Evolutionary conservation across 441 rosid species (phyloP).

Genomic region (Erodium moschatum): DNA sequence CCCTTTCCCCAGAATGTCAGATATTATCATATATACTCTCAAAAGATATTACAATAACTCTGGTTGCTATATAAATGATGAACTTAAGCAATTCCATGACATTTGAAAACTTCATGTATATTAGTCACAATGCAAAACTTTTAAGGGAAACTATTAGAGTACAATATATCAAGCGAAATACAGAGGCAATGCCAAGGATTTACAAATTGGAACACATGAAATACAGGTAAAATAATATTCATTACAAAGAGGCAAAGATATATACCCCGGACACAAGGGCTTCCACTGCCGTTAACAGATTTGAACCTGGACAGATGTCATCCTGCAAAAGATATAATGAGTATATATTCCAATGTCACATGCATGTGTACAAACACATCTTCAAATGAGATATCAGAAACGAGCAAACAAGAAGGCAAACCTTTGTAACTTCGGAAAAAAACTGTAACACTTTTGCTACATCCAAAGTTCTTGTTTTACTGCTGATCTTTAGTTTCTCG

Average conservation of each 20-base stretch:
- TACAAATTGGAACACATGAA: background rate
- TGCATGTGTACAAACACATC: constrained; percentile 15
- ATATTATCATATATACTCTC: background rate
- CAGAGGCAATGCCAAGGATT: background rate
- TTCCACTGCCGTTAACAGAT: constrained; percentile 85
- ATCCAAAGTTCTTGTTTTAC: constrained; percentile 83
- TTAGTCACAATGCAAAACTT: background rate
- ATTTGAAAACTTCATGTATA: background rate
- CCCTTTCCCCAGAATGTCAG: too few species aligned
- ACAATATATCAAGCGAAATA: background rate
- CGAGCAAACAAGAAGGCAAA: constrained; percentile 28
- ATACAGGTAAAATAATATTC: constrained; percentile 3
- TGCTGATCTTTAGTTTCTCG: constrained; percentile 89
- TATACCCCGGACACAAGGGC: constrained; percentile 93
- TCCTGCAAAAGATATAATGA: constrained; percentile 49
- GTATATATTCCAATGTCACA: constrained; percentile 17
- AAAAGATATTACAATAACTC: background rate
- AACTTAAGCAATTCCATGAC: constrained; percentile 1
- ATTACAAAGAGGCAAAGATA: constrained; percentile 16
- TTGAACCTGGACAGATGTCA: constrained; percentile 77
- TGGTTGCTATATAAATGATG: background rate
- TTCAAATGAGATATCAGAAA: constrained; percentile 15
- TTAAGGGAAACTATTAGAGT: background rate
- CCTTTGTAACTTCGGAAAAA: constrained; percentile 77
- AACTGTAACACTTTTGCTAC: constrained; percentile 51